phyloP scores from a whole-genome alignment of 1,284 basidiomycete genomes.

The Austroboletus niveus region DNA sequence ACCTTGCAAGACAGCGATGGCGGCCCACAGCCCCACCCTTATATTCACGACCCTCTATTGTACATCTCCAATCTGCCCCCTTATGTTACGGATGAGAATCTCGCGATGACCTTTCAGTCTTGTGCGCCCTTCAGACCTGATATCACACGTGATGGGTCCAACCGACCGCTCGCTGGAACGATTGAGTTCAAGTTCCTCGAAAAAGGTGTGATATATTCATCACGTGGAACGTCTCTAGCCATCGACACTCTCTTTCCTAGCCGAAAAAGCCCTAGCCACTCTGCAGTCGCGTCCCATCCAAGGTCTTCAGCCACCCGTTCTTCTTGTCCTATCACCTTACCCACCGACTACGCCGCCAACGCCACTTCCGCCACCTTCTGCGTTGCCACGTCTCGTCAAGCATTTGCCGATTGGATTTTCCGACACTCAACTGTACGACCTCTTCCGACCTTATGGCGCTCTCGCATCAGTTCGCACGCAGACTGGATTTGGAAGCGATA shows the following conservation, averaged over 20 bases:
- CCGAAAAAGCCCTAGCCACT: conserved; percentile 85
- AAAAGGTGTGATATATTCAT: conserved; percentile 54
- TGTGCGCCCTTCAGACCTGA: conserved; percentile 79
- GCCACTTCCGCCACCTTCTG: conserved; percentile 68
- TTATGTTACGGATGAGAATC: conserved; percentile 68
- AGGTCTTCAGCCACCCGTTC: conserved; percentile 50
- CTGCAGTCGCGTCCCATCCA: conserved; percentile 72
- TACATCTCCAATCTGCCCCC: conserved; percentile 73
- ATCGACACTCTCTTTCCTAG: conserved; percentile 39
- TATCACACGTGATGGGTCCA: conserved; percentile 59
- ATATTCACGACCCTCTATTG: conserved; percentile 74
- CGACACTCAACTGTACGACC: conserved; percentile 76
- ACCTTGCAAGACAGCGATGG: conserved; percentile 31
- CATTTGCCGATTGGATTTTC: conserved; percentile 65
- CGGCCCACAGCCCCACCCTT: conserved; percentile 55
- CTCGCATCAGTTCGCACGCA: conserved; percentile 70
- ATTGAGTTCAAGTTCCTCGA: conserved; percentile 78
- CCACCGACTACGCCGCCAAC: conserved; percentile 70
- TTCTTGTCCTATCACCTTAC: conserved; percentile 70
- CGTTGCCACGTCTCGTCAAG: conserved; percentile 74
- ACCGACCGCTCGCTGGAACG: conserved; percentile 55
- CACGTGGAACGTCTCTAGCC: conserved; percentile 5
- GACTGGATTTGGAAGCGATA: conserved; percentile 68
- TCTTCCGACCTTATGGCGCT: conserved; percentile 71
- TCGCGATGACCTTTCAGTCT: conserved; percentile 65